Conservation (phyloP, 2,329 filamentous ascomycete genomes). For the Nectriaceae sp. region DNA sequence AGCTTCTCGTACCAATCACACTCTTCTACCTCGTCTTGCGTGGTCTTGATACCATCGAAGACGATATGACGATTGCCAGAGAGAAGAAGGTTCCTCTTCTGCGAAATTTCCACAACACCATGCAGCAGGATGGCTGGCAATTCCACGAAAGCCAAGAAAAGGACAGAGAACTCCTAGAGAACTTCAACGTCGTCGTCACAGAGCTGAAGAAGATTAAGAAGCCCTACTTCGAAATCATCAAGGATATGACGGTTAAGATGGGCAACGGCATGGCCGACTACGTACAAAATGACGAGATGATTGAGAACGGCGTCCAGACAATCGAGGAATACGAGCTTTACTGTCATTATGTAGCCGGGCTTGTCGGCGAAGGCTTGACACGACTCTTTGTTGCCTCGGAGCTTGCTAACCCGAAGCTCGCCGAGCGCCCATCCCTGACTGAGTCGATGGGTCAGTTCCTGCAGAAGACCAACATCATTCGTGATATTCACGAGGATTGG, state of each 20-base stretch:
- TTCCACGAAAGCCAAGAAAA: slow-evolving; percentile 91
- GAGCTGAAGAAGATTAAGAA: slow-evolving; percentile 90
- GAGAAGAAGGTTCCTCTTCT: slow-evolving; percentile 84
- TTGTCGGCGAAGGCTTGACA: slow-evolving; percentile 94
- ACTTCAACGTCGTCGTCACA: slow-evolving; percentile 83
- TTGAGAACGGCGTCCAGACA: slow-evolving; percentile 77
- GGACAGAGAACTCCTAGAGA: slow-evolving; percentile 86
- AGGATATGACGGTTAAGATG: slow-evolving; percentile 92
- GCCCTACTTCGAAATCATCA: slow-evolving; percentile 82
- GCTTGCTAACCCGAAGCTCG: slow-evolving; percentile 82
- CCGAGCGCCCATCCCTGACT: slow-evolving; percentile 77
- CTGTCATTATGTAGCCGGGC: slow-evolving; percentile 96
- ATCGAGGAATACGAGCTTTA: slow-evolving; percentile 92
- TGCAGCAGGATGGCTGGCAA: slow-evolving; percentile 87
- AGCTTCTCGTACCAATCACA: slow-evolving; percentile 84
- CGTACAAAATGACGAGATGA: slow-evolving; percentile 78
- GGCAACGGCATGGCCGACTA: slow-evolving; percentile 99
- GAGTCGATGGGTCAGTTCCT: slow-evolving; percentile 98
- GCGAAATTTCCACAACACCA: slow-evolving; percentile 75
- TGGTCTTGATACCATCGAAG: slow-evolving; percentile 96
- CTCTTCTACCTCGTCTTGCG: slow-evolving; percentile 93
- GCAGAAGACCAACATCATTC: slow-evolving; percentile 98
- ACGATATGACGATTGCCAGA: slow-evolving; percentile 91
- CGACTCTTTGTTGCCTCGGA: slow-evolving; percentile 84
- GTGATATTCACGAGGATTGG: slow-evolving; percentile 88